phyloP scores from a whole-genome alignment of 176 grass and related monocot species.

The Phoenix roebelenii region DNA sequence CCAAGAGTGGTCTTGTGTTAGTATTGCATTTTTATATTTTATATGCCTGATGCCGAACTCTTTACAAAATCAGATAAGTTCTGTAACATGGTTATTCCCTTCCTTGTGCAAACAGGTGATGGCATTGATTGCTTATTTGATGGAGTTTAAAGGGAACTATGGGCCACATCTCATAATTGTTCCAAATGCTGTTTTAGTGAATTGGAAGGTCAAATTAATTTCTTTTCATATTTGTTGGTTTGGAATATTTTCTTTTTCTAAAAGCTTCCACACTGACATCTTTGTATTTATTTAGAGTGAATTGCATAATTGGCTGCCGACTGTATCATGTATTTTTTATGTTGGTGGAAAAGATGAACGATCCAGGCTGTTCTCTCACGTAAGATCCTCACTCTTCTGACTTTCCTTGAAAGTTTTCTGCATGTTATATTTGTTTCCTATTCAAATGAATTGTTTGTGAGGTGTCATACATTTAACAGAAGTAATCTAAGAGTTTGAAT shows the following conservation, averaged over 20 bases:
- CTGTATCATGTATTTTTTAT: conserved; percentile 96
- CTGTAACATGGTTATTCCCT: conserved; percentile 10
- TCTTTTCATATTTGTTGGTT: conserved; percentile 13
- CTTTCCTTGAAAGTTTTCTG: too few species aligned
- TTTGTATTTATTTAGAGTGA: conserved; percentile 75
- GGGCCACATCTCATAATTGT: conserved; percentile 99
- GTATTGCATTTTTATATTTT: too few species aligned
- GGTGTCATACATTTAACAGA: too few species aligned
- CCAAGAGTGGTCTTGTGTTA: too few species aligned
- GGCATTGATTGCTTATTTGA: conserved; percentile 93
- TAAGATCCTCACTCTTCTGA: conserved; percentile 19
- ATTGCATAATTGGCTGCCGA: conserved; percentile 85
- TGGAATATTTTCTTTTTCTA: not conserved
- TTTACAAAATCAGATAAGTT: too few species aligned
- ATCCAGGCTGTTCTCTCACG: conserved; percentile 79
- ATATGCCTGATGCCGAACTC: too few species aligned
- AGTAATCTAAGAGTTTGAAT: too few species aligned
- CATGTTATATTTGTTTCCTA: too few species aligned
- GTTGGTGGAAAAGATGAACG: conserved; percentile 96
- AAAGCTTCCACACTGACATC: not conserved
- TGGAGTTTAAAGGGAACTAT: conserved; percentile 99
- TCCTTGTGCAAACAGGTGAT: conserved; percentile 52
- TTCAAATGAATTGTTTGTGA: too few species aligned
- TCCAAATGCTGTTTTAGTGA: conserved; percentile 97
- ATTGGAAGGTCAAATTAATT: conserved; percentile 80